These are phyloP conservation scores for Blepharisma japonicum DNA, from an alignment of 73 alveolate genomes.

Conservation along the genomic window DNA sequence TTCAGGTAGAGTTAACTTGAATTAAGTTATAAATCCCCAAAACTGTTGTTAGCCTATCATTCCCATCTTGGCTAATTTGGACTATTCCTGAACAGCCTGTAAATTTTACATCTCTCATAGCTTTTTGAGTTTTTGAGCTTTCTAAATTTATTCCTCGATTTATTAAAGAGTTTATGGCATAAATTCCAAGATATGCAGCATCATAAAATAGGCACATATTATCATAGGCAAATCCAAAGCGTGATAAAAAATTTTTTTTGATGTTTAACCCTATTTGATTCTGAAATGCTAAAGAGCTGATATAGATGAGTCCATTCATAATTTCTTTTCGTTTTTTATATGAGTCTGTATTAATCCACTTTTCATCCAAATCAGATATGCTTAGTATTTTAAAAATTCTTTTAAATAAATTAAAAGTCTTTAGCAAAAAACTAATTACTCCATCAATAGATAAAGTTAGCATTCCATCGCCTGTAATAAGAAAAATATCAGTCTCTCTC, in stretches of 20 bases:
- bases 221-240: background rate
- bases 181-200: background rate
- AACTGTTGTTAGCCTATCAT: background rate
- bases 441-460: no score
- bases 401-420: no score
- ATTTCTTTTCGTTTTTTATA: slow-evolving; percentile 25
- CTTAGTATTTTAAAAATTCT: no score
- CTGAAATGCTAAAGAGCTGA: background rate
- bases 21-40: no score
- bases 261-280: background rate
- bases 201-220: background rate
- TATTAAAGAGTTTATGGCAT: background rate
- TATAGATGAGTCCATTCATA: background rate
- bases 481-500: background rate
- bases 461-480: background rate
- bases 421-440: no score
- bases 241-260: background rate
- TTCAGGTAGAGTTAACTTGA: no score
- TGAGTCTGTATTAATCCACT: no score
- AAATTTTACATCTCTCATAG: background rate
- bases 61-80: background rate
- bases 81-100: slow-evolving; percentile 16
- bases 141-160: background rate
- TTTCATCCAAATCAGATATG: no score
- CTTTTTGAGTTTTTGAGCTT: background rate